phyloP scores from a whole-genome alignment of 1,284 basidiomycete genomes.

The Fomitiporia mediterranea region DNA sequence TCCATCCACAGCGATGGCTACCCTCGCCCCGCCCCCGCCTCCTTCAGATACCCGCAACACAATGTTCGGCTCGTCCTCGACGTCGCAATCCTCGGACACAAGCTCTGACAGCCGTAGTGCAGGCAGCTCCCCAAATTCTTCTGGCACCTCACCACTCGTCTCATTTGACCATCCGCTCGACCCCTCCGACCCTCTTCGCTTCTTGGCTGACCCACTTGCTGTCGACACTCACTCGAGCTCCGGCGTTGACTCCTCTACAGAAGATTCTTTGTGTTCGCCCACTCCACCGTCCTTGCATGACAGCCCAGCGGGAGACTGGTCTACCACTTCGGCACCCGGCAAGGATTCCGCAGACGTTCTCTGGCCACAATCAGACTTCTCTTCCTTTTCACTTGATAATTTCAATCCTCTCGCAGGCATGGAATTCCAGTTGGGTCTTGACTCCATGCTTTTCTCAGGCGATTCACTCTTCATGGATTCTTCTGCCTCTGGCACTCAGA shows the following conservation, averaged over 20 bases:
- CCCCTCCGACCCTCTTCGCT: constrained; percentile 11
- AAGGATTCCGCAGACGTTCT: neutral
- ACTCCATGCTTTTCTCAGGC: constrained; percentile 3
- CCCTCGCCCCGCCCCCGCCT: neutral
- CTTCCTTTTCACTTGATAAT: constrained; percentile 6
- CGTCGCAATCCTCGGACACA: constrained; percentile 5
- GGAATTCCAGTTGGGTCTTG: constrained; percentile 1
- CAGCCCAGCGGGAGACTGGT: constrained; percentile 9
- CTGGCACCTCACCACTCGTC: constrained; percentile 9
- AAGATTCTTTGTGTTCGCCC: constrained; percentile 9
- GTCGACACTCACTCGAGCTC: neutral
- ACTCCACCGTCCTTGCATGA: constrained; percentile 18
- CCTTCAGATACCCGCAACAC: neutral
- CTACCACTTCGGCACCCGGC: neutral
- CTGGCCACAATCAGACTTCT: constrained; percentile 9
- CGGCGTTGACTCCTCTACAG: constrained; percentile 14
- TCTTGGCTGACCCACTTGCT: constrained; percentile 11
- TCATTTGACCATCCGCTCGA: constrained; percentile 12
- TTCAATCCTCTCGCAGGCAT: constrained; percentile 3
- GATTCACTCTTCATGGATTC: constrained; percentile 2
- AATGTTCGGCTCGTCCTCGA: neutral
- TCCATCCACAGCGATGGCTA: neutral
- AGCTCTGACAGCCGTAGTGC: constrained; percentile 8
- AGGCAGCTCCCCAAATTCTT: constrained; percentile 16
- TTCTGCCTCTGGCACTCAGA: neutral